These are phyloP conservation scores for Candida hungchunana DNA, from an alignment of 805 yeast species.

Conservation along the genomic window DNA sequence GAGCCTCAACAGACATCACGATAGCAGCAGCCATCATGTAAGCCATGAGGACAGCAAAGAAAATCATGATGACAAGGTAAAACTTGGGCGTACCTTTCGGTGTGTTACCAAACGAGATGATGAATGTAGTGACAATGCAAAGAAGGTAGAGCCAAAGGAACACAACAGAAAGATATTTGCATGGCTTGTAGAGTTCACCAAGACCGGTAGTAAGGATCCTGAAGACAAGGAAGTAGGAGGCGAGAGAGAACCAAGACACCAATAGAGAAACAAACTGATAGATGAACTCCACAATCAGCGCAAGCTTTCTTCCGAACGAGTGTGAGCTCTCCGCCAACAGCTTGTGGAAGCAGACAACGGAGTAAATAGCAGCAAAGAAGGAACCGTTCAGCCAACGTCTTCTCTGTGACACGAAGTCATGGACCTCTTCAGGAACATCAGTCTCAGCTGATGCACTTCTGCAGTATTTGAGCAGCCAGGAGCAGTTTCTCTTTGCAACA, in stretches of 20 bases:
- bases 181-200: constrained; percentile 67
- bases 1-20: constrained; percentile 70
- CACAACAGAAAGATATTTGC: constrained; percentile 70
- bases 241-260: constrained; percentile 90
- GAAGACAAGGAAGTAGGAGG: constrained; percentile 86
- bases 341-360: constrained; percentile 70
- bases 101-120: constrained; percentile 87
- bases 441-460: constrained; percentile 88
- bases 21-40: constrained; percentile 88
- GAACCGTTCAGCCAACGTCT: constrained; percentile 98
- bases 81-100: constrained; percentile 86
- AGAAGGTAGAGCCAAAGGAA: constrained; percentile 83
- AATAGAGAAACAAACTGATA: constrained; percentile 72
- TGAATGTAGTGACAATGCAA: constrained; percentile 79
- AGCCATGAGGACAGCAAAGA: constrained; percentile 85
- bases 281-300: constrained; percentile 71
- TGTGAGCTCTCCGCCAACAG: constrained; percentile 76
- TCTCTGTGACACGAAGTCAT: constrained; percentile 87
- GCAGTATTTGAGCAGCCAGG: constrained; percentile 82
- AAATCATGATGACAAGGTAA: constrained; percentile 66
- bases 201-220: constrained; percentile 79
- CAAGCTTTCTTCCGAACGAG: constrained; percentile 57
- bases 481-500: constrained; percentile 72
- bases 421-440: constrained; percentile 86
- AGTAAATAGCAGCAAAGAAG: constrained; percentile 88